Base-by-base conservation (phyloP, 1,284 basidiomycete genomes). In the Cronartium quercuum region DNA sequence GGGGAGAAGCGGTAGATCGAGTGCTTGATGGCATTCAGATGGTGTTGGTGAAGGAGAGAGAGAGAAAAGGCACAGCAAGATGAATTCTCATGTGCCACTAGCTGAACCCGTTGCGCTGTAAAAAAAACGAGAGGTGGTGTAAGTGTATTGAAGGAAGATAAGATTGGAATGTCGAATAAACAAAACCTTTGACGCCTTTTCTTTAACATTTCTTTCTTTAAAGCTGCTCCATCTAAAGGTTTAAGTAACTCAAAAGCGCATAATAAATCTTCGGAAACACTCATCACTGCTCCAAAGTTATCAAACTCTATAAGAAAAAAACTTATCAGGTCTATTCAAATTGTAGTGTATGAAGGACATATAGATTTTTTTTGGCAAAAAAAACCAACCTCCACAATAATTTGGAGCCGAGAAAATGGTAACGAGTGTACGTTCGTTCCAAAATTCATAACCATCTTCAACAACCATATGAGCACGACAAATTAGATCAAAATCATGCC, bases 381-480 rank as follows among this genome's bases (percentile, higher is more conserved):
- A 41, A 76, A 51, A 85, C 89, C 84, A 80, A 94, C 94, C 95
- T 83, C 92, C 93, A 81, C 93, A 96, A 80, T 96, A 96, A 81
- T 96, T 96, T 9, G 94, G 94, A 70, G 96, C 96, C 78, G 92
- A 95, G 83, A 99, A 99, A 65, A 99, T 94, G 0, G 96, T 99
- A 62, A 99, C 96, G 78, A 99, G 84, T 68, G 95, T 98, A 77
- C 96, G 87, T 80, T 99, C 96, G 81, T 98, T 98, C 92, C 96
- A 99, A 82, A 99, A 99, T 84, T 99, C 96, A 82, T 98, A 98
- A 1, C 95, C 96, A 77, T 84, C 83, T 77, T 99, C 96, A 70
- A 99, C 96, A 47, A 99, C 96, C 96, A 98, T 98, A 84, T 99
- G 96, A 55, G 96, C 96, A 68, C 96, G 89, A 84, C 96, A 98